These are phyloP conservation scores for Collybiopsis confluens DNA, from an alignment of 768 basidiomycete genomes.

Conservation along the genomic window DNA sequence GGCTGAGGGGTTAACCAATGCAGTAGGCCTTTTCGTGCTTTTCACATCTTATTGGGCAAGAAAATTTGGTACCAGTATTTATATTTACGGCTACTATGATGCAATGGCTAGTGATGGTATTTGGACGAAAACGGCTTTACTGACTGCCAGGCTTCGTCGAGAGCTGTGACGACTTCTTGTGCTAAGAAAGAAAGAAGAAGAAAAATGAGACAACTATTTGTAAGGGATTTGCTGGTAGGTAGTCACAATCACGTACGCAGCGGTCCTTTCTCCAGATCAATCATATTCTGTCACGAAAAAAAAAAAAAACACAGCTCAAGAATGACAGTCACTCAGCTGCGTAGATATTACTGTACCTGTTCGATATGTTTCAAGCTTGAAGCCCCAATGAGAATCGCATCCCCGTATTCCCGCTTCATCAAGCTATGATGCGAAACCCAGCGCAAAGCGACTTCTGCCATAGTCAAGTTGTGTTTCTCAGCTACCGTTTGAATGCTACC, in stretches of 20 bases:
- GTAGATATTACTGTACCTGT: conserved; percentile 24
- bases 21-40: no score
- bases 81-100: no score
- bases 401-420: conserved; percentile 43
- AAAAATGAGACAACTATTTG: neutral
- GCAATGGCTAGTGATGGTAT: conserved; percentile 4
- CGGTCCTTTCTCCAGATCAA: conserved; percentile 7
- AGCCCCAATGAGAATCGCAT: conserved; percentile 58
- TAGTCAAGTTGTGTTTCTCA: conserved; percentile 40
- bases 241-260: neutral
- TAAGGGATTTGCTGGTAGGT: no score
- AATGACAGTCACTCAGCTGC: no score
- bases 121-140: neutral
- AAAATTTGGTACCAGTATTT: no score
- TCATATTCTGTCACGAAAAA: no score
- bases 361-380: conserved; percentile 30
- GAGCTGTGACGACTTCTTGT: neutral
- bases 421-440: conserved; percentile 58
- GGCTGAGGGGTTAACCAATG: no score
- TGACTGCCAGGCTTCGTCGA: conserved; percentile 1
- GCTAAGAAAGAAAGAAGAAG: neutral
- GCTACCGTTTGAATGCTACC: conserved; percentile 38
- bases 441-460: conserved; percentile 53
- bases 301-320: no score
- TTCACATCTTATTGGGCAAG: no score